Percentiles rank a stretch among this genome's conserved stretches.
Conservation (phyloP, 1,284 basidiomycete genomes). For the Melampsora abietis-canadensis region DNA sequence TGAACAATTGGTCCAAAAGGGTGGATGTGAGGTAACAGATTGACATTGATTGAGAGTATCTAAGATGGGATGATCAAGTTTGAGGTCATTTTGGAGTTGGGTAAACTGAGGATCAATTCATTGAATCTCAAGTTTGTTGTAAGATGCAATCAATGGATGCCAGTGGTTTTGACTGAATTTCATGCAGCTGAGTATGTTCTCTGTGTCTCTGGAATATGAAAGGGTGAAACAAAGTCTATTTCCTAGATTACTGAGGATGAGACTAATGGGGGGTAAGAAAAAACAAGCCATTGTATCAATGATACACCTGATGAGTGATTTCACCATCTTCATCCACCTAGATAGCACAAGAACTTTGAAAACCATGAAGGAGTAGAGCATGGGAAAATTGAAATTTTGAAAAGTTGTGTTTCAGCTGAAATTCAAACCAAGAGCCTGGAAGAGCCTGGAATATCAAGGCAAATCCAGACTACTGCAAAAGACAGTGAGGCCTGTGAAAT, state of each 20-base stretch:
- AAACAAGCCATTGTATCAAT: constrained; percentile 80
- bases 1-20: constrained; percentile 23
- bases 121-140: constrained; percentile 69
- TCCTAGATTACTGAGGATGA: background rate
- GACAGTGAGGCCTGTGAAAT: no score
- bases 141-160: constrained; percentile 73
- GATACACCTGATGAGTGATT: constrained; percentile 71
- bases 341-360: constrained; percentile 78
- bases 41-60: constrained; percentile 54
- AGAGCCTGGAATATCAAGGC: no score
- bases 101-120: constrained; percentile 68
- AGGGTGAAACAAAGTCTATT: background rate
- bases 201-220: constrained; percentile 56
- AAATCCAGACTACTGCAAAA: no score
- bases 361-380: no score
- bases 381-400: no score
- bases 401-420: no score
- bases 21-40: constrained; percentile 33
- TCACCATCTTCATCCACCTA: constrained; percentile 83
- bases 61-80: constrained; percentile 70
- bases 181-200: constrained; percentile 94
- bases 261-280: constrained; percentile 15
- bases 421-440: no score
- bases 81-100: constrained; percentile 64
- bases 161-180: constrained; percentile 85